These are phyloP conservation scores for Globisporangium parvum DNA, from an alignment of 352 stramenopile species.

Conservation along the genomic window DNA sequence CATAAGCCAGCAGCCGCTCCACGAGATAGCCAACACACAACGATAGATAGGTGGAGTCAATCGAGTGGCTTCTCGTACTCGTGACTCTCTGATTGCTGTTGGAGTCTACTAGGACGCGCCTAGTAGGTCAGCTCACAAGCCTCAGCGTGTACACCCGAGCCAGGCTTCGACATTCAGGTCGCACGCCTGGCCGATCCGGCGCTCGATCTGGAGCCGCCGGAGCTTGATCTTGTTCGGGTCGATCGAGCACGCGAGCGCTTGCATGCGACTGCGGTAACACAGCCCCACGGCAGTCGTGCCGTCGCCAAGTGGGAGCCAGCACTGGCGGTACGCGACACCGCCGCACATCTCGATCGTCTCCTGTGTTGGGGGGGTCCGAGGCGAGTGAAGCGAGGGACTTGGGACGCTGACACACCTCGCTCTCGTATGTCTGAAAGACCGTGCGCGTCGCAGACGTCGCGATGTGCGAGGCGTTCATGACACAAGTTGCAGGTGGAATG, in stretches of 20 bases:
- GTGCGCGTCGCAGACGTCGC: slow-evolving; percentile 8
- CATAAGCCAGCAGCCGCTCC: too few species aligned
- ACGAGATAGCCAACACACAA: too few species aligned
- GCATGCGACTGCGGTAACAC: slow-evolving; percentile 29
- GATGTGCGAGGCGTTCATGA: slow-evolving; percentile 5
- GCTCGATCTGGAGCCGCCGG: slow-evolving; percentile 12
- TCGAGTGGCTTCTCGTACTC: too few species aligned
- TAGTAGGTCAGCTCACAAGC: too few species aligned
- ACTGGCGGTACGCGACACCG: slow-evolving; percentile 21
- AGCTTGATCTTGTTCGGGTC: slow-evolving; percentile 22
- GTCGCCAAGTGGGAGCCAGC: background rate
- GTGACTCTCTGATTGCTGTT: too few species aligned
- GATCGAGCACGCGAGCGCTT: slow-evolving; percentile 26
- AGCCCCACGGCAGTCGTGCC: slow-evolving; percentile 14
- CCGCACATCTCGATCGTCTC: slow-evolving; percentile 23
- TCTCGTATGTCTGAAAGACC: slow-evolving; percentile 9
- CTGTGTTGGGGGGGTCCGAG: slow-evolving; percentile 16
- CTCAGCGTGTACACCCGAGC: slow-evolving; percentile 2
- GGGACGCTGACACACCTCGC: slow-evolving; percentile 14
- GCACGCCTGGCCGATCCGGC: background rate
- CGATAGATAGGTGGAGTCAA: too few species aligned
- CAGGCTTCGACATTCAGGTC: slow-evolving; percentile 6
- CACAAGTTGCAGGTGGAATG: slow-evolving; percentile 9
- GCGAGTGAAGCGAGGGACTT: background rate
- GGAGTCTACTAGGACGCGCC: too few species aligned